These are phyloP conservation scores for Emergomyces africanus DNA, from an alignment of 2,329 filamentous ascomycete genomes.

Conservation along the genomic window DNA sequence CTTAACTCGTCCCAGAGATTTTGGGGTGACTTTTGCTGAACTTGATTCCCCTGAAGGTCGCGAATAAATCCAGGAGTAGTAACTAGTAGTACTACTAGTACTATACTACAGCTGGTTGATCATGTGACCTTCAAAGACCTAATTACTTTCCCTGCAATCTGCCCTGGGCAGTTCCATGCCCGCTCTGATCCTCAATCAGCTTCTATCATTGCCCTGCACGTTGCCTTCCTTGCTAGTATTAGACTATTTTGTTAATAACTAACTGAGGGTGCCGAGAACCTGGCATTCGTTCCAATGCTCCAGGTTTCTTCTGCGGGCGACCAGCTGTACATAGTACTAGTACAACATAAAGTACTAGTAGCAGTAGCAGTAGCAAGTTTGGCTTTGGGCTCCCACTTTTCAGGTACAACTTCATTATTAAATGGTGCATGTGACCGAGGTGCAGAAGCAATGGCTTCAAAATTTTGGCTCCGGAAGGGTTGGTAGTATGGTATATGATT, in stretches of 20 bases:
- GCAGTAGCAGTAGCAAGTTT: too few species aligned
- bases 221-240: not conserved
- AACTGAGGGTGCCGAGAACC: not conserved
- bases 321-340: too few species aligned
- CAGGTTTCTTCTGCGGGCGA: not conserved
- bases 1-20: too few species aligned
- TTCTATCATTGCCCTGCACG: not conserved
- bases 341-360: too few species aligned
- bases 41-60: not conserved
- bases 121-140: not conserved
- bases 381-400: not conserved
- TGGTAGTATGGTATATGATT: not conserved
- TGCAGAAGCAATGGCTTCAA: not conserved
- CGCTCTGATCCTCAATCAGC: not conserved
- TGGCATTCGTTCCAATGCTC: not conserved
- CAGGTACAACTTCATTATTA: not conserved
- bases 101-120: not conserved
- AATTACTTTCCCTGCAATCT: not conserved
- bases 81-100: too few species aligned
- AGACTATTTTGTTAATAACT: not conserved
- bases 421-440: not conserved
- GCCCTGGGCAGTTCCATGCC: too few species aligned
- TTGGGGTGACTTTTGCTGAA: too few species aligned
- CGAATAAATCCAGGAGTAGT: too few species aligned
- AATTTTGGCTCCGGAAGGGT: not conserved